Percentiles rank a stretch among this genome's conserved stretches.
These are phyloP conservation scores for Leptomonas seymouri DNA, from an alignment of 208 protist species.

Conservation along the genomic window DNA sequence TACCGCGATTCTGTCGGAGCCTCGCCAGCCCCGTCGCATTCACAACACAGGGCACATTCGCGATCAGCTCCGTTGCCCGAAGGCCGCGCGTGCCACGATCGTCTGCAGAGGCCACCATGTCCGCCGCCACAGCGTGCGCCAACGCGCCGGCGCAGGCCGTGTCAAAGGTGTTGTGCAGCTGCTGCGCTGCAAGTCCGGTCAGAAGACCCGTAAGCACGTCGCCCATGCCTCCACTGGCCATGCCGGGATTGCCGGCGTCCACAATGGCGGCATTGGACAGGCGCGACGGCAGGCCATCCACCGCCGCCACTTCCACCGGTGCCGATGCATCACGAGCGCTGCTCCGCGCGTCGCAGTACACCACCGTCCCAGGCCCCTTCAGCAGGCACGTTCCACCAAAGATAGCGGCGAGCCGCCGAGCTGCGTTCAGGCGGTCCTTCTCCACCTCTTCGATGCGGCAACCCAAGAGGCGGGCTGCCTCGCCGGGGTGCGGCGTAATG, in stretches of 20 bases:
- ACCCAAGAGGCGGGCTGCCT: conserved; percentile 67
- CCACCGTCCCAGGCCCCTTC: conserved; percentile 78
- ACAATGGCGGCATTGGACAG: conserved; percentile 37
- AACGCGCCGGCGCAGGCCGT: conserved; percentile 59
- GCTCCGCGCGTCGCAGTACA: conserved; percentile 28
- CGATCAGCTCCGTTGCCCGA: conserved; percentile 66
- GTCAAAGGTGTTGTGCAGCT: conserved; percentile 31
- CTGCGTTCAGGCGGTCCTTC: conserved; percentile 56
- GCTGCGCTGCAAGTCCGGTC: conserved; percentile 58
- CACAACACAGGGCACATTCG: conserved; percentile 39
- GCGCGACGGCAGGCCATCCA: conserved; percentile 5
- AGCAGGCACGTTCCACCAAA: conserved; percentile 70
- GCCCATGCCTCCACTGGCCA: conserved; percentile 85
- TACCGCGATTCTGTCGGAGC: conserved; percentile 3
- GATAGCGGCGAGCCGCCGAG: conserved; percentile 40
- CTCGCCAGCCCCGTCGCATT: conserved; percentile 36
- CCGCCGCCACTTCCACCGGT: not conserved
- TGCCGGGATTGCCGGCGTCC: conserved; percentile 85
- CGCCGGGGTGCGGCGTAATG: conserved; percentile 81
- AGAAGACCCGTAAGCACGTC: conserved; percentile 82
- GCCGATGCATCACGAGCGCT: not conserved
- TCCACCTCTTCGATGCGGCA: conserved; percentile 73
- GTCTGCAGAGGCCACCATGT: conserved; percentile 44
- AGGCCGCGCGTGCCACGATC: conserved; percentile 63
- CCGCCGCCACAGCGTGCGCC: conserved; percentile 70